Evolutionary conservation across 257 asterid species (phyloP).

Genomic region (Rubia yunnanensis): DNA sequence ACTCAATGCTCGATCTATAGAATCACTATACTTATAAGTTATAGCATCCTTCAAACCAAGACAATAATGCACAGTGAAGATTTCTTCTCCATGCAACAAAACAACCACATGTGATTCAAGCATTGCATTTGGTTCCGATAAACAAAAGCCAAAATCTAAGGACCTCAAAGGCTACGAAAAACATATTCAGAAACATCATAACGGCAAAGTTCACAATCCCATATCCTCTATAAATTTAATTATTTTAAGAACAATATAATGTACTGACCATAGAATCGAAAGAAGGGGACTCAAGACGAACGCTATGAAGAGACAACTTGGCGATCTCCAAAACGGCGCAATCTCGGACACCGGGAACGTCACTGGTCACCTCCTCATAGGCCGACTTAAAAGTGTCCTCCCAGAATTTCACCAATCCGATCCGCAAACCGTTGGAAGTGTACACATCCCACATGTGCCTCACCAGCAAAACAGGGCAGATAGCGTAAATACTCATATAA

Average conservation of each 20-base stretch:
- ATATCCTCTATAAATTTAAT: background rate
- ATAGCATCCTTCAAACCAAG: no score
- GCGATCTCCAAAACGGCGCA: slow-evolving; percentile 81
- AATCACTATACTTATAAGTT: no score
- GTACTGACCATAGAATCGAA: slow-evolving; percentile 50
- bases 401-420: slow-evolving; percentile 69
- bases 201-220: background rate
- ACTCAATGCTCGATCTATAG: no score
- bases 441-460: slow-evolving; percentile 94
- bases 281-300: slow-evolving; percentile 43
- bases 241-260: background rate
- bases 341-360: slow-evolving; percentile 46
- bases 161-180: no score
- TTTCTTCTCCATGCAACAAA: no score
- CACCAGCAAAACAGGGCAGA: slow-evolving; percentile 29
- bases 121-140: no score
- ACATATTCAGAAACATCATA: background rate
- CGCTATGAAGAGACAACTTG: slow-evolving; percentile 59
- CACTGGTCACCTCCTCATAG: slow-evolving; percentile 73
- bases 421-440: slow-evolving; percentile 47
- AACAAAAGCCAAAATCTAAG: no score
- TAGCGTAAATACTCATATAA: background rate
- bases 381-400: slow-evolving; percentile 90
- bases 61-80: no score
- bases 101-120: no score